phyloP scores from a whole-genome alignment of 768 basidiomycete species.

The Suillus brevipes region DNA sequence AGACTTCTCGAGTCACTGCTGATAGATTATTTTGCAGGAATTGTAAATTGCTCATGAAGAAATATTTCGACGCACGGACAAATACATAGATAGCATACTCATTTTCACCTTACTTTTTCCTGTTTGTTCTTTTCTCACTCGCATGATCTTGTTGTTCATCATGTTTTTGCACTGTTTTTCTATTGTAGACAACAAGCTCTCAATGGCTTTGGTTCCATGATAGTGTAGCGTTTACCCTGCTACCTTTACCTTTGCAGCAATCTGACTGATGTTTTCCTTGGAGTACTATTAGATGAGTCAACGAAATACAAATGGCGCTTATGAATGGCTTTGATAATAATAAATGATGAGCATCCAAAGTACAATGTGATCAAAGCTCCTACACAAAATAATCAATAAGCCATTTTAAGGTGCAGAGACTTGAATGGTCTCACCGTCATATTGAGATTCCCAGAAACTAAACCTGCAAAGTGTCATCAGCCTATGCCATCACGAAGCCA shows the following conservation, averaged over 20 bases:
- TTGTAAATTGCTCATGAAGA: not conserved
- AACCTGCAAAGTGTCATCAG: constrained; percentile 36
- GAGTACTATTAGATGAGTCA: not conserved
- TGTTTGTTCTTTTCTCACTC: not conserved
- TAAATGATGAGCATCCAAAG: not conserved
- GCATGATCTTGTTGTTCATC: constrained; percentile 1
- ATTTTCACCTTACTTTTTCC: not conserved
- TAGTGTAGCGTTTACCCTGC: not conserved
- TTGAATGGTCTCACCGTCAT: constrained; percentile 54
- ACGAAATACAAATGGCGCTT: not conserved
- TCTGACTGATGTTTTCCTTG: not conserved
- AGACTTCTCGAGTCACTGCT: not conserved
- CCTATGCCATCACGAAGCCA: not conserved
- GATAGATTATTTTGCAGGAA: not conserved
- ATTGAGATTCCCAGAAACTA: constrained; percentile 82
- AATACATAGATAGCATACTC: not conserved
- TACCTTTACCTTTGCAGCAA: not conserved
- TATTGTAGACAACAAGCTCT: not conserved
- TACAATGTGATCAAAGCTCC: constrained; percentile 10
- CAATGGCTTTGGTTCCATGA: not conserved
- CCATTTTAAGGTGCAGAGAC: not conserved
- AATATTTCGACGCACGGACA: not conserved
- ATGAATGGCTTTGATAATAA: not conserved
- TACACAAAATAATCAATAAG: constrained; percentile 6
- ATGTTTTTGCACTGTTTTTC: not conserved